Evolutionary conservation across 2,329 filamentous ascomycete genomes (phyloP).

Genomic region (Coniochaeta pulveracea): DNA sequence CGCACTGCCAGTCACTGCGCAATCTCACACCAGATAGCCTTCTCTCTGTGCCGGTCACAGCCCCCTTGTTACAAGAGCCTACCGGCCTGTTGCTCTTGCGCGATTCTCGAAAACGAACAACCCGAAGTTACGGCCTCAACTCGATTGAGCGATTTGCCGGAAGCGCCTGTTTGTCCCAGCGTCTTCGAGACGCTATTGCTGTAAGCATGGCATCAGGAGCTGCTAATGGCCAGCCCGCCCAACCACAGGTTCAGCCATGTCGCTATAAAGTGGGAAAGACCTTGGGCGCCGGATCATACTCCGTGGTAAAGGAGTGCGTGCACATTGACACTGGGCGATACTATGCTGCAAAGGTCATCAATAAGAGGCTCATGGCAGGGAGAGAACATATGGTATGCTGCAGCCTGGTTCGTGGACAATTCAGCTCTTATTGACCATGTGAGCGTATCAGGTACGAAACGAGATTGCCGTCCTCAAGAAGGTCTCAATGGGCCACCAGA

Average conservation of each 20-base stretch:
- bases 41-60: no score
- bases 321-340: slow-evolving; percentile 96
- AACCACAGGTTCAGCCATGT: slow-evolving; percentile 77
- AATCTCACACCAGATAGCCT: no score
- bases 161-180: no score
- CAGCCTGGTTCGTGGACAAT: not conserved
- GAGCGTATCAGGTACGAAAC: slow-evolving; percentile 63
- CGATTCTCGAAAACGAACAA: no score
- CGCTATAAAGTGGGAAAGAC: slow-evolving; percentile 99
- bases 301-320: slow-evolving; percentile 96
- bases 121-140: no score
- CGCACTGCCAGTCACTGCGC: no score
- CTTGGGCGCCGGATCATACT: slow-evolving; percentile 90
- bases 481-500: slow-evolving; percentile 98
- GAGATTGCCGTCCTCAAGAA: slow-evolving; percentile 95
- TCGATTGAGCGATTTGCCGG: no score
- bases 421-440: not conserved
- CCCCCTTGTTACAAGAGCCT: no score
- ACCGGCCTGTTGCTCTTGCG: no score
- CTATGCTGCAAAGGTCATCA: slow-evolving; percentile 98
- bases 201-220: slow-evolving; percentile 7
- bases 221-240: slow-evolving; percentile 13
- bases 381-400: slow-evolving; percentile 85
- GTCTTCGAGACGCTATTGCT: no score
- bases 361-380: slow-evolving; percentile 95